These are phyloP conservation scores for Cicer judaicum DNA, from an alignment of 306 rosid genomes.

Conservation along the genomic window DNA sequence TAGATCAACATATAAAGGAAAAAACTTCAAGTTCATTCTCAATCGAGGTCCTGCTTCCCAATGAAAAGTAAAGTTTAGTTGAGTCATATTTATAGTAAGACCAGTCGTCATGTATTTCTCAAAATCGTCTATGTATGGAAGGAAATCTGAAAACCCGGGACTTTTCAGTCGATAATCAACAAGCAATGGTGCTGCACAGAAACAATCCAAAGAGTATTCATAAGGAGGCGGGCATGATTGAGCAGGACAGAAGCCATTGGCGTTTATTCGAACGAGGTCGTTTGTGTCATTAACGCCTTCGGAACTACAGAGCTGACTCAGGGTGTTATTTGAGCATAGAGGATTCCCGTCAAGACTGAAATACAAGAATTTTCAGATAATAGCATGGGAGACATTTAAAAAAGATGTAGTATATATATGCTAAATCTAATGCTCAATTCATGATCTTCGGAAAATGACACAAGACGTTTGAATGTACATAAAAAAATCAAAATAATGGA, in stretches of 20 bases:
- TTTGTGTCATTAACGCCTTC: constrained; percentile 41
- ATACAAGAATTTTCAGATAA: constrained; percentile 36
- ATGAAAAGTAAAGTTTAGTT: constrained; percentile 57
- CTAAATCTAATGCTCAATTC: constrained; percentile 20
- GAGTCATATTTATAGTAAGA: constrained; percentile 52
- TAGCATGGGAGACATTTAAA: constrained; percentile 4
- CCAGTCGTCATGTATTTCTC: constrained; percentile 55
- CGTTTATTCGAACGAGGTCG: constrained; percentile 34
- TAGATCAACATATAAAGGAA: constrained; percentile 54
- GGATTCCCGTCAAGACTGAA: constrained; percentile 96
- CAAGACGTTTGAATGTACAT: constrained; percentile 17
- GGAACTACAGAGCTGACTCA: constrained; percentile 58
- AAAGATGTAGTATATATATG: constrained; percentile 9
- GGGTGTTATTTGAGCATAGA: constrained; percentile 56
- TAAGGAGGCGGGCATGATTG: constrained; percentile 69
- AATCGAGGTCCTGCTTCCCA: constrained; percentile 86
- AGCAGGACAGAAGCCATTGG: constrained; percentile 45
- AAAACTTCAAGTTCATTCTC: constrained; percentile 68
- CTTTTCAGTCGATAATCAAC: constrained; percentile 83
- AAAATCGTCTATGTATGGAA: constrained; percentile 54
- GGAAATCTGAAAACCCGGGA: constrained; percentile 79
- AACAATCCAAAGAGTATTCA: constrained; percentile 62
- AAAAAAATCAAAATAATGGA: constrained; percentile 22
- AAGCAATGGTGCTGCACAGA: constrained; percentile 72
- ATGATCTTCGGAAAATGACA: constrained; percentile 27